phyloP scores from a whole-genome alignment of 2,329 filamentous ascomycete species.

The Pyrenophora seminiperda region DNA sequence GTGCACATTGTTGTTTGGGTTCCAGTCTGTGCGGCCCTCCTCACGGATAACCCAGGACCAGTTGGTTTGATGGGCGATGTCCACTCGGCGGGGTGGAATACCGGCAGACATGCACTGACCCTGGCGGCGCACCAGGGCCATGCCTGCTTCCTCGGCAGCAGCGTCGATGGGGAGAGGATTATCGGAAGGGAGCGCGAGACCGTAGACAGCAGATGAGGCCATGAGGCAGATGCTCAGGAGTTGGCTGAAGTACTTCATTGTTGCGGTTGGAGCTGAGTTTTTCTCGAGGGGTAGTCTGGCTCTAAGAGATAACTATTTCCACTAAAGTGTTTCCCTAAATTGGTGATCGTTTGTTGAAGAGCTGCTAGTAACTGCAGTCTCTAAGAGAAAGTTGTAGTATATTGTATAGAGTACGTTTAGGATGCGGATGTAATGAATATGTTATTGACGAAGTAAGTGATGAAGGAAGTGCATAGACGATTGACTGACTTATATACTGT shows the following conservation, averaged over 20 bases:
- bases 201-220: too few species aligned
- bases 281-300: not conserved
- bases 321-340: not conserved
- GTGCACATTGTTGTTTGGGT: not conserved
- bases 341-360: not conserved
- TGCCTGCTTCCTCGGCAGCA: not conserved
- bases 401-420: not conserved
- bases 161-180: not conserved
- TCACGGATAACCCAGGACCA: not conserved
- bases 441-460: not conserved
- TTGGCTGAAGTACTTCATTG: not conserved
- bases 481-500: not conserved
- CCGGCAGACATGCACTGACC: not conserved
- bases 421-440: not conserved
- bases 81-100: not conserved
- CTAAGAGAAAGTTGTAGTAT: not conserved
- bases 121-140: not conserved
- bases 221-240: not conserved
- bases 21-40: not conserved
- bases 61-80: not conserved
- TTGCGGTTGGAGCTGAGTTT: not conserved
- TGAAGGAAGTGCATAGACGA: not conserved
- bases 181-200: not conserved
- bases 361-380: not conserved
- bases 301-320: not conserved